Conservation (phyloP, 306 rosid species). For the Neltuma alba region DNA sequence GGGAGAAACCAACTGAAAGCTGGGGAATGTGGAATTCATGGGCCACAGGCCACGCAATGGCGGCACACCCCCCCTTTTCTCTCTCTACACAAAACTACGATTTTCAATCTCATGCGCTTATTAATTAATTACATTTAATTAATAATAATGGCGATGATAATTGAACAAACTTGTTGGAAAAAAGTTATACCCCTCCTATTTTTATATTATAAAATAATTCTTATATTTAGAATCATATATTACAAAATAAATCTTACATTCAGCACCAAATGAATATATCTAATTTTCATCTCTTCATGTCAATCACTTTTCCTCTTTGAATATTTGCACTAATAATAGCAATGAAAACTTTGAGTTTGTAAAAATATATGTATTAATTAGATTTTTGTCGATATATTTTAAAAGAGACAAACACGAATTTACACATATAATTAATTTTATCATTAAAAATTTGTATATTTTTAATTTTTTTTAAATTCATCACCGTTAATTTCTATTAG, state of each 20-base stretch:
- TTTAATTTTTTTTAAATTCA: background rate
- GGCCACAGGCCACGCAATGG: constrained; percentile 7
- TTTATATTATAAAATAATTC: too few species aligned
- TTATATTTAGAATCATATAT: too few species aligned
- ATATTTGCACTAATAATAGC: background rate
- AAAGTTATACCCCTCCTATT: too few species aligned
- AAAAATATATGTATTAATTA: background rate
- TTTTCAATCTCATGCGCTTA: background rate
- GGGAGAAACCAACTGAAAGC: background rate
- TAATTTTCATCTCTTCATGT: background rate
- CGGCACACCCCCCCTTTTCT: background rate
- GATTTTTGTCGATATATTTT: background rate
- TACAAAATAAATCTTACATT: too few species aligned
- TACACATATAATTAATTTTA: too few species aligned
- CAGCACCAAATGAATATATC: too few species aligned
- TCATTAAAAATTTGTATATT: background rate
- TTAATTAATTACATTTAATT: background rate
- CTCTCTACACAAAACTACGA: background rate
- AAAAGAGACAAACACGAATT: too few species aligned
- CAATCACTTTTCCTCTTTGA: background rate
- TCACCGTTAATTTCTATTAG: background rate
- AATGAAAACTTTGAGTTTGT: background rate
- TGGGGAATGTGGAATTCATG: background rate
- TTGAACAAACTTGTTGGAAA: too few species aligned
- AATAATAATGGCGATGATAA: background rate